Evolutionary conservation across 306 rosid genomes (phyloP), one percentile per base, ranked within the genome.

Genomic region (Heteromeles arbutifolia): DNA sequence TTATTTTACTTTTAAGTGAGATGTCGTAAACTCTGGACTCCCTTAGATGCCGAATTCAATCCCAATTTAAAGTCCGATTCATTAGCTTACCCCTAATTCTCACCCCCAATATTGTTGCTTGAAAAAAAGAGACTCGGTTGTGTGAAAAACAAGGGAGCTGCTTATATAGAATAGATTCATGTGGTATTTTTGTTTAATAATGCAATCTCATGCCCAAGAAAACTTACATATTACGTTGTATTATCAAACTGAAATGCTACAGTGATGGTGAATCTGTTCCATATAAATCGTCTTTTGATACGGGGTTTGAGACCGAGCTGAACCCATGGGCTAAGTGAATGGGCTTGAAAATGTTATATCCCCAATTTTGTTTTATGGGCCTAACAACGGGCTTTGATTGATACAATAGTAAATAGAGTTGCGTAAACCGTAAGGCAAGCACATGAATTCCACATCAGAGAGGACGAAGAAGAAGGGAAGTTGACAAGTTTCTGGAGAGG

Each of bases 401-500:
- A 61, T 25, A 61, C 1, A 34, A 0, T 25, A 25, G 22, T 7
- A 57, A 57, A 3, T 22, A 57, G 29, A 57, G 43, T 18, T 52
- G 22, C 58, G 22, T 52, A 34, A 34, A 1, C 2, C 39, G 37
- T 1, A 6, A 6, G 58, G 11, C 0, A 52, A 18, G n/a, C 8
- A 6, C 43, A 15, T 52, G 17, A 2, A 52, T 18, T 4, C 18
- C 57, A 5, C 2, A 37, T 34, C 37, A 34, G 37, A 34, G 37
- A 34, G 37, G 41, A 32, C 6, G 37, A 37, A 2, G 2, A 15
- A 17, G 4, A 62, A 14, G 67, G 11, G 67, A 62, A 28, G 67
- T 62, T 62, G 67, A 28, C 39, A 14, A 62, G 67, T 62, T 62
- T 62, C 39, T 28, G 67, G 37, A 62, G 66, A 61, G 34, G 24